Evolutionary conservation across 345 rosid genomes (phyloP).

Genomic region (Eucalyptus caleyi): DNA sequence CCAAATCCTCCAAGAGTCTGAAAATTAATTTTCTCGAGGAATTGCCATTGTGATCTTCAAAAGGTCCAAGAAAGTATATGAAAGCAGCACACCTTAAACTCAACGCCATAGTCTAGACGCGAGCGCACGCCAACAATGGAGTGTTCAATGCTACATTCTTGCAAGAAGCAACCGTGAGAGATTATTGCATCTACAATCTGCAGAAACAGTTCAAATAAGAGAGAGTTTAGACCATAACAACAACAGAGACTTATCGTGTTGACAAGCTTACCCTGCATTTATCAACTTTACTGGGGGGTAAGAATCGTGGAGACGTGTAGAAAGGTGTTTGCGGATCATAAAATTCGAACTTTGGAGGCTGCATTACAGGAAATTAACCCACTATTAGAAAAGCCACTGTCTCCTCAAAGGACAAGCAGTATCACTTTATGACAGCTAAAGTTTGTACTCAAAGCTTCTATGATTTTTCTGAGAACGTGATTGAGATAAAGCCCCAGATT

Average conservation of each 20-base stretch:
- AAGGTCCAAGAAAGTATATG: not conserved
- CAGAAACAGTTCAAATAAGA: not conserved
- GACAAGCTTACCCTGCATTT: conserved; percentile 49
- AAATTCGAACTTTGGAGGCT: conserved; percentile 79
- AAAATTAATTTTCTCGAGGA: not conserved
- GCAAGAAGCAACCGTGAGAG: conserved; percentile 94
- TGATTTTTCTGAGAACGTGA: not conserved
- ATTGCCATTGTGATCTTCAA: not conserved
- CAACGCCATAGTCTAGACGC: conserved; percentile 79
- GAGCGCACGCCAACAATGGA: conserved; percentile 90
- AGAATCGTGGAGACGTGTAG: conserved; percentile 88
- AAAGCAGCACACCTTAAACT: conserved; percentile 43
- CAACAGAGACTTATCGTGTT: not conserved
- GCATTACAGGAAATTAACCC: not conserved
- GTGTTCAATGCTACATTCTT: conserved; percentile 64
- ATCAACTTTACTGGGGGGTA: conserved; percentile 83
- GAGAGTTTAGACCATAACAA: not conserved
- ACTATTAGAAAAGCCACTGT: not conserved
- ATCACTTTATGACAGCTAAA: not conserved
- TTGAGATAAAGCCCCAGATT: not conserved
- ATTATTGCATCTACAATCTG: conserved; percentile 80
- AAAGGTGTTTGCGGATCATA: conserved; percentile 84
- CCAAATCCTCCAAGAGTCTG: not conserved
- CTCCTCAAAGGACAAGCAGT: not conserved
- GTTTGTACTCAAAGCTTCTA: not conserved